Conservation (phyloP, 352 stramenopile species). For the Globisporangium spinosum region DNA sequence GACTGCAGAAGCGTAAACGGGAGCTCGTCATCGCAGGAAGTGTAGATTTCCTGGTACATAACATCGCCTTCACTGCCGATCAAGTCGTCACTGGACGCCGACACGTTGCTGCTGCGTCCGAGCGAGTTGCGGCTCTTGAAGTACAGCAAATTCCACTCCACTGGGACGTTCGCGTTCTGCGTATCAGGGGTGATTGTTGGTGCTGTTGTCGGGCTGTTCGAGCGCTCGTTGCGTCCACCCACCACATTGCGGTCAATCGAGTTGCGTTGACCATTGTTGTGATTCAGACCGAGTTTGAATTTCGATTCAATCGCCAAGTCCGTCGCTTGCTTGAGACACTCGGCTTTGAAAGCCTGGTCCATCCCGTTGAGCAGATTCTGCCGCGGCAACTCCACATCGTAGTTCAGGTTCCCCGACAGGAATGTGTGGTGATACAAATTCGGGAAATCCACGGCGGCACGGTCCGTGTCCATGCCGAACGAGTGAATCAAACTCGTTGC, state of each 20-base stretch:
- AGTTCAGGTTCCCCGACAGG: conserved; percentile 77
- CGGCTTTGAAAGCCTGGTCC: conserved; percentile 75
- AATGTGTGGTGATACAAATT: conserved; percentile 86
- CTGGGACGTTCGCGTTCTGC: conserved; percentile 33
- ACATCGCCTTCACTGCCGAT: conserved; percentile 20
- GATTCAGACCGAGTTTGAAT: conserved; percentile 35
- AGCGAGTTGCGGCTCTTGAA: conserved; percentile 42
- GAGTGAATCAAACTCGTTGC: conserved; percentile 69
- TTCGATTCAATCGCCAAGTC: conserved; percentile 60
- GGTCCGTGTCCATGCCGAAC: conserved; percentile 78
- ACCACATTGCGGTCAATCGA: conserved; percentile 10
- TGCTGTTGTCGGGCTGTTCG: conserved; percentile 3
- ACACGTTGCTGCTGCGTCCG: conserved; percentile 31
- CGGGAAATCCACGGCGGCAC: conserved; percentile 71
- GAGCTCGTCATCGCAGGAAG: conserved; percentile 43
- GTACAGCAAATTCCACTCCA: conserved; percentile 50
- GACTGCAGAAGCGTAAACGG: conserved; percentile 66
- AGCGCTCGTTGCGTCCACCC: conserved; percentile 6
- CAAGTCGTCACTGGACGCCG: conserved; percentile 21
- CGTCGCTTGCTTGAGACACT: conserved; percentile 53
- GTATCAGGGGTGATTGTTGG: not conserved
- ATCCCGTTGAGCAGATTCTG: conserved; percentile 35
- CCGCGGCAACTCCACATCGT: conserved; percentile 55
- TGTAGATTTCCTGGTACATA: conserved; percentile 55
- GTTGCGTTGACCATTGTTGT: conserved; percentile 13